Evolutionary conservation across 2,329 filamentous ascomycete genomes (phyloP).

Genomic region (Scorias spongiosa): DNA sequence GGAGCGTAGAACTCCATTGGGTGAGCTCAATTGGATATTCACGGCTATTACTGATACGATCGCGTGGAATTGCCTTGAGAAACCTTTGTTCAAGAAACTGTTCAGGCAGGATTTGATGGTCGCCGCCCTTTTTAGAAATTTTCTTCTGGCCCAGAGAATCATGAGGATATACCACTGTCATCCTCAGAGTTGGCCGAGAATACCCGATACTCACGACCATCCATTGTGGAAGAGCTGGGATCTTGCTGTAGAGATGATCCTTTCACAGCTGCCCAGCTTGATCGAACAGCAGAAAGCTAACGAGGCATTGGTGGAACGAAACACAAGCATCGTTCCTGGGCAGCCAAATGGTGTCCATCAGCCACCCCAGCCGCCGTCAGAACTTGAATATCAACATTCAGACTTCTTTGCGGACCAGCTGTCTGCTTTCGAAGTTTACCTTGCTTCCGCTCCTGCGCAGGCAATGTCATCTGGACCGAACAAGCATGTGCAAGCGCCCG

Average conservation of each 20-base stretch:
- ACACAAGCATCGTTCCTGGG: neutral
- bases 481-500: slow-evolving; percentile 57
- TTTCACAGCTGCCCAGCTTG: slow-evolving; percentile 75
- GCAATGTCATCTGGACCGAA: slow-evolving; percentile 56
- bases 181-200: slow-evolving; percentile 74
- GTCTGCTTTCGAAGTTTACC: slow-evolving; percentile 91
- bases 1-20: slow-evolving; percentile 81
- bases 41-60: slow-evolving; percentile 98
- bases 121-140: slow-evolving; percentile 92
- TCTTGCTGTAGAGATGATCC: slow-evolving; percentile 84
- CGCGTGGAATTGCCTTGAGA: slow-evolving; percentile 87
- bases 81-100: slow-evolving; percentile 85
- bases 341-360: neutral
- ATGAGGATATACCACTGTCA: slow-evolving; percentile 96
- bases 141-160: slow-evolving; percentile 81
- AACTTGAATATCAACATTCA: slow-evolving; percentile 87
- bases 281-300: slow-evolving; percentile 59
- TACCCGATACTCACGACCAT: slow-evolving; percentile 92
- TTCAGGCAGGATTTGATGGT: slow-evolving; percentile 98
- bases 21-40: slow-evolving; percentile 98
- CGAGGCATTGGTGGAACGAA: slow-evolving; percentile 10
- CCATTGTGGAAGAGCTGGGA: slow-evolving; percentile 97
- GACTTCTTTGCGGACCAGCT: slow-evolving; percentile 95
- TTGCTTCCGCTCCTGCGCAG: slow-evolving; percentile 78
- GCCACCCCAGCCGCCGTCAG: slow-evolving; percentile 9